A percentile compares a stretch with the other conserved stretches of the same genome.
Evolutionary conservation across 495 filamentous ascomycete genomes (phyloP).

Genomic region (Lentithecium fluviatile): DNA sequence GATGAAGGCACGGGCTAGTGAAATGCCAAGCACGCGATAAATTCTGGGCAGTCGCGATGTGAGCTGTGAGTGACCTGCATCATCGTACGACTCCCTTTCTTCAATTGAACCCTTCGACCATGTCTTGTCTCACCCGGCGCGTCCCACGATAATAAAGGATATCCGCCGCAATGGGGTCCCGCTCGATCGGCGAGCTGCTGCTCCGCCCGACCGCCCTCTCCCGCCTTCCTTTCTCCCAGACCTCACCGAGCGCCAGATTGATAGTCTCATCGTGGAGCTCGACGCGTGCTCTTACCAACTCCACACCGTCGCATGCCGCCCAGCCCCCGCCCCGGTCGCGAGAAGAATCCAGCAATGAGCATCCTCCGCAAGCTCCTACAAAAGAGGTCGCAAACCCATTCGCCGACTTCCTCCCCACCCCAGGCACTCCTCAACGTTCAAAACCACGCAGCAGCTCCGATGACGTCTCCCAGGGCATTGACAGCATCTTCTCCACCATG

Average conservation of each 20-base stretch:
- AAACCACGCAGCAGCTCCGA: not conserved
- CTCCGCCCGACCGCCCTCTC: constrained; percentile 18
- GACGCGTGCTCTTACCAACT: not conserved
- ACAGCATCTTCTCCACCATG: constrained; percentile 10
- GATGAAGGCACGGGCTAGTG: not conserved
- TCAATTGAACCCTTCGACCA: not conserved
- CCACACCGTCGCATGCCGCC: not conserved
- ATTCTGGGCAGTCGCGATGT: not conserved
- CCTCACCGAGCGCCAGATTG: not conserved
- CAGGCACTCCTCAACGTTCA: not conserved
- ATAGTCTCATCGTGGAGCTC: not conserved
- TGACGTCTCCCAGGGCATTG: not conserved
- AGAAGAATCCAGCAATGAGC: not conserved
- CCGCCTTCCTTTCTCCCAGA: not conserved
- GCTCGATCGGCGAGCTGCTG: constrained; percentile 16
- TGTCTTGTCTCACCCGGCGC: not conserved
- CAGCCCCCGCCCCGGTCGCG: not conserved
- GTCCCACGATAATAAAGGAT: not conserved
- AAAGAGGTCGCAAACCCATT: not conserved
- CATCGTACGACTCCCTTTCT: not conserved
- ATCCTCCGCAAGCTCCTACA: not conserved
- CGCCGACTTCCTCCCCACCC: not conserved
- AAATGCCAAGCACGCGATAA: not conserved
- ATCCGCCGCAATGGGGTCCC: constrained; percentile 16
- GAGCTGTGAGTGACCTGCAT: not conserved